phyloP scores from a whole-genome alignment of 805 yeast species.

The Maudiozyma bulderi region DNA sequence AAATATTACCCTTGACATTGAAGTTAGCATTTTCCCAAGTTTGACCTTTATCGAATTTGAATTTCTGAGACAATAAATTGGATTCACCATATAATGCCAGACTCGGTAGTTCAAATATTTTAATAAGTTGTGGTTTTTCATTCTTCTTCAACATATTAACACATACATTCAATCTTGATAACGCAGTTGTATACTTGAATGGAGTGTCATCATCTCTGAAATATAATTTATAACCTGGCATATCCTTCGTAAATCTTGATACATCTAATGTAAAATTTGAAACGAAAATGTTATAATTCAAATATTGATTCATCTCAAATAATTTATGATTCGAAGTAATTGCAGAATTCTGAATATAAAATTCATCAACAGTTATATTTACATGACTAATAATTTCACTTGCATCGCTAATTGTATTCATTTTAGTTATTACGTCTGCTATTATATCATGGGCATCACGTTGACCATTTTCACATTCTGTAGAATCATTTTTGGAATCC shows the following conservation, averaged over 20 bases:
- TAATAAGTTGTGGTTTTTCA: slow-evolving; percentile 6
- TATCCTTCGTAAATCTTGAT: slow-evolving; percentile 24
- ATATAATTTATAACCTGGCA: slow-evolving; percentile 40
- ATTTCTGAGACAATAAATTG: slow-evolving; percentile 31
- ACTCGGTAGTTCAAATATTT: slow-evolving; percentile 31
- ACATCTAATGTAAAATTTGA: slow-evolving; percentile 22
- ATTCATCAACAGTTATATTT: slow-evolving; percentile 17
- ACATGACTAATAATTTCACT: slow-evolving; percentile 10
- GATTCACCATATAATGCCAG: slow-evolving; percentile 32
- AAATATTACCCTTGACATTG: slow-evolving; percentile 31
- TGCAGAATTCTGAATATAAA: slow-evolving; percentile 15
- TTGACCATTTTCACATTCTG: not conserved
- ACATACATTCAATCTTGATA: slow-evolving; percentile 31
- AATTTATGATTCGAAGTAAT: slow-evolving; percentile 16
- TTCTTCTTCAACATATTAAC: slow-evolving; percentile 19
- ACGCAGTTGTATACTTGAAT: slow-evolving; percentile 29
- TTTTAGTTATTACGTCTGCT: slow-evolving; percentile 1
- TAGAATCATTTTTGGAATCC: not conserved
- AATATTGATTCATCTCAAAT: slow-evolving; percentile 11
- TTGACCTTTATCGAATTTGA: slow-evolving; percentile 17
- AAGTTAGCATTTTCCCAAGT: slow-evolving; percentile 27
- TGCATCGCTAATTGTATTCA: slow-evolving; percentile 3
- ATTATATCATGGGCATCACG: slow-evolving; percentile 4
- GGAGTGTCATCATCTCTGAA: slow-evolving; percentile 37
- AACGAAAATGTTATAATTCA: slow-evolving; percentile 16